Base-by-base conservation (phyloP, 805 yeast genomes). In the Ogataea polymorpha region DNA sequence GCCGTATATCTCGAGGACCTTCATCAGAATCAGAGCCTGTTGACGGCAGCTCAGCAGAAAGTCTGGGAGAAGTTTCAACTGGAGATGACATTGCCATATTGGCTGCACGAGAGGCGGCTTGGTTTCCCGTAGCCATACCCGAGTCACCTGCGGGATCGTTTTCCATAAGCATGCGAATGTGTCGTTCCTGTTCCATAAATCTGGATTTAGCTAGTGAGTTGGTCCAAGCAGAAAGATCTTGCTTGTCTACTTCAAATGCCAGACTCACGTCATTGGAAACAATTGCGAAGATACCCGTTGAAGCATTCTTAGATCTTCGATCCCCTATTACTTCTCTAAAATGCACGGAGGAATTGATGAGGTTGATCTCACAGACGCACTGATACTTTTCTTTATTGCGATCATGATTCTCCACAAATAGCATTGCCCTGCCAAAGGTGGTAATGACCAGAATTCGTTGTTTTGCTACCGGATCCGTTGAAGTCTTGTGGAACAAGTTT, bases 381-480 rank as follows among this genome's bases (percentile, higher is more conserved):
- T 74, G 74, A 51, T 73, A 69, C 25, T 67, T 68, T 6, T 63
- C 66, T 15, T 65, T 62, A 8, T 59, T 62, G 9, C 62, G 41
- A 16, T 56, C 61, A 26, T 51, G 53, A 41, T 66, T 73, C 30
- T 61, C 66, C 23, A 72, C 61, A 45, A 84, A 77, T 1, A 83
- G 54, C 44, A 85, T 59, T 1, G 75, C 78, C 35, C 90, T 66
- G 1, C 89, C 91, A 54, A 72, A 72, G 1, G 78, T 68, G 2
- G 90, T 84, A 0, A 82, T 64, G 11, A 83, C 49, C 44, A 82
- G 51, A 1, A 81, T 71, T 47, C 86, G 72, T 8, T 69, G 66
- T 41, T 54, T 68, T 59, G 38, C 66, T 65, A 32, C 29, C 3
- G 54, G 57, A 21, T 55, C 62, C 13, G 42, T 15, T 25, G 21